Evolutionary conservation across 2,329 filamentous ascomycete genomes (phyloP).

Genomic region (Colletotrichum sp.): DNA sequence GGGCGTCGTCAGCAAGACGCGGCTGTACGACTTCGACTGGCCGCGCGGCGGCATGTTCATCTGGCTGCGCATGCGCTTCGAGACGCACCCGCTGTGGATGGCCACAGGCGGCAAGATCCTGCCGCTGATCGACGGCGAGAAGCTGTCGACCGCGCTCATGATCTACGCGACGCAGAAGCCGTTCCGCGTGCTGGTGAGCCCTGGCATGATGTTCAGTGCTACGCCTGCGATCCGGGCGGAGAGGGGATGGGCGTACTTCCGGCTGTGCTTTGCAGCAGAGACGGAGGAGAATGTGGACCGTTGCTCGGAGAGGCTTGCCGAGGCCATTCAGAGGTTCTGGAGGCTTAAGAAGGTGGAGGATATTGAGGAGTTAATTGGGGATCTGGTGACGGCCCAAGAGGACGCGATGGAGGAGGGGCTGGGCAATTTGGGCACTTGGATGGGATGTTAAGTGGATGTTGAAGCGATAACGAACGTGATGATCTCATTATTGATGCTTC

Average conservation of each 20-base stretch:
- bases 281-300: constrained; percentile 69
- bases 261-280: constrained; percentile 87
- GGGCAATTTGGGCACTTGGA: constrained; percentile 32
- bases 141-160: constrained; percentile 72
- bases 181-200: constrained; percentile 71
- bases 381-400: constrained; percentile 26
- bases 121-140: constrained; percentile 54
- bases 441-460: constrained; percentile 1
- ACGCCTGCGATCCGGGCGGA: constrained; percentile 61
- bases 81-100: constrained; percentile 72
- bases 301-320: constrained; percentile 68
- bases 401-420: constrained; percentile 23
- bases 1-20: constrained; percentile 76
- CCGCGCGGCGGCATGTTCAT: constrained; percentile 92
- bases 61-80: constrained; percentile 78
- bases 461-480: not conserved
- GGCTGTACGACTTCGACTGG: constrained; percentile 78
- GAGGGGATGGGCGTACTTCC: constrained; percentile 73
- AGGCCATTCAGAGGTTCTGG: constrained; percentile 79
- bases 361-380: constrained; percentile 66
- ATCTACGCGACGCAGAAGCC: constrained; percentile 72
- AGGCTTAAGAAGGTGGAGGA: constrained; percentile 69
- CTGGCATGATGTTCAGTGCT: constrained; percentile 77
- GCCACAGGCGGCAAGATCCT: constrained; percentile 30
- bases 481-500: not conserved